Evolutionary conservation across 441 rosid genomes (phyloP).

Genomic region (Brassica hybrid): DNA sequence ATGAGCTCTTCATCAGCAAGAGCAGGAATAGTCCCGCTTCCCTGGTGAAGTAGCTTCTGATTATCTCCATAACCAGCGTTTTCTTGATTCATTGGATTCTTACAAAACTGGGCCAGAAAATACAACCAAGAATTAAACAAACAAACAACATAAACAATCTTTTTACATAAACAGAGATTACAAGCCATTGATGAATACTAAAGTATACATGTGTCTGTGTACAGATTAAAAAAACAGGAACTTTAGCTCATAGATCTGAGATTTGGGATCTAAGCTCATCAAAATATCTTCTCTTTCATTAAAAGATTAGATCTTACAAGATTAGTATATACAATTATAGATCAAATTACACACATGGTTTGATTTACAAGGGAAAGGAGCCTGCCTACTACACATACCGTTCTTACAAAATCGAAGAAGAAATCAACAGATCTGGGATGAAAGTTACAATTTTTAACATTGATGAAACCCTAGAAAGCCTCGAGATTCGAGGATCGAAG

Average conservation of each 20-base stretch:
- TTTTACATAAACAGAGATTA: no score
- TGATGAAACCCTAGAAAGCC: slow-evolving; percentile 14
- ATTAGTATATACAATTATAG: slow-evolving; percentile 16
- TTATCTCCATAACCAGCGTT: slow-evolving; percentile 66
- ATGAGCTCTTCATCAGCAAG: slow-evolving; percentile 85
- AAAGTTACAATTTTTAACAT: slow-evolving; percentile 33
- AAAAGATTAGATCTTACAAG: slow-evolving; percentile 25
- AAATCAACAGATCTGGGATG: slow-evolving; percentile 35
- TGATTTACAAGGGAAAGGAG: slow-evolving; percentile 31
- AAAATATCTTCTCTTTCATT: slow-evolving; percentile 5
- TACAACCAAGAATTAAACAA: slow-evolving; percentile 32
- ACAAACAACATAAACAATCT: no score
- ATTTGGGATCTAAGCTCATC: slow-evolving; percentile 34
- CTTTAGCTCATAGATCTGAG: slow-evolving; percentile 32
- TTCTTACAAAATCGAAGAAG: slow-evolving; percentile 38
- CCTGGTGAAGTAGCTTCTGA: slow-evolving; percentile 73
- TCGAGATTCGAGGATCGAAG: slow-evolving; percentile 34
- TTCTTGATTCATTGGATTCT: slow-evolving; percentile 59
- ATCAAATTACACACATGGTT: slow-evolving; percentile 27
- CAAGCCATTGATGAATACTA: no score
- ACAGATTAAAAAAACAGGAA: not conserved
- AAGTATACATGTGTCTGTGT: not conserved
- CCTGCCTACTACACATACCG: slow-evolving; percentile 6
- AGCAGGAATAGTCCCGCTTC: slow-evolving; percentile 92
- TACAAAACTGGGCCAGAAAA: slow-evolving; percentile 44